Evolutionary conservation across 1,139 yeast species (phyloP), one percentile per base, ranked within the genome.

Genomic region (Protomyces inouyei): DNA sequence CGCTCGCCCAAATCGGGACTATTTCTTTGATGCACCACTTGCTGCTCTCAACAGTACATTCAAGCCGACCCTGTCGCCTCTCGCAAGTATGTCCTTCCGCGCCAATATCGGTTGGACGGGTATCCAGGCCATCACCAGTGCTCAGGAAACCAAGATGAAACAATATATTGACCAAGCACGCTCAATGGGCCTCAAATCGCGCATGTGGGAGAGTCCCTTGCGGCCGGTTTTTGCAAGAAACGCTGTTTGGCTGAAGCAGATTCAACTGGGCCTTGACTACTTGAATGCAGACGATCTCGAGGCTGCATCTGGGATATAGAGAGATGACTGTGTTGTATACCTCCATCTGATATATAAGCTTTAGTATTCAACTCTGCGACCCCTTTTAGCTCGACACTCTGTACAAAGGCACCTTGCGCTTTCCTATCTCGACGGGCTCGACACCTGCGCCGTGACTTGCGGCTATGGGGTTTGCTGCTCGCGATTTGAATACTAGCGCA

Each of bases 181-280:
- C 66, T 64, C 68, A 0, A 21, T 70, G 16, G 77, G 78, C 6
- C 67, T 82, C 38, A 73, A 74, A 65, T 75, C 81, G 1, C 73
- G 85, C 51, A 73, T 81, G 43, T 82, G 85, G 85, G 85, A 80
- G 45, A 79, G 81, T 2, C 85, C 85, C 0, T 70, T 72, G 52
- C 81, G 82, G 81, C 83, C 85, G 0, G 67, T 71, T 1, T 63
- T 68, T 4, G 70, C 70, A 14, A 74, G 81, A 63, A 70, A 77
- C 57, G 69, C 66, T 1, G 72, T 80, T 10, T 82, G 83, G 84
- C 69, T 69, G 40, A 78, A 73, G 61, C 68, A 80, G 14, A 52
- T 76, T 3, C 73, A 71, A 16, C 60, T 74, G 14, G 78, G 77
- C 4, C 73, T 76, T 2, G 85, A 80, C 69, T 74, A 74, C 59